Percentiles rank a stretch among this genome's conserved stretches.
These are phyloP conservation scores for Aspergillus oerlinghausenensis DNA, from an alignment of 2,329 filamentous ascomycete species.

Conservation along the genomic window DNA sequence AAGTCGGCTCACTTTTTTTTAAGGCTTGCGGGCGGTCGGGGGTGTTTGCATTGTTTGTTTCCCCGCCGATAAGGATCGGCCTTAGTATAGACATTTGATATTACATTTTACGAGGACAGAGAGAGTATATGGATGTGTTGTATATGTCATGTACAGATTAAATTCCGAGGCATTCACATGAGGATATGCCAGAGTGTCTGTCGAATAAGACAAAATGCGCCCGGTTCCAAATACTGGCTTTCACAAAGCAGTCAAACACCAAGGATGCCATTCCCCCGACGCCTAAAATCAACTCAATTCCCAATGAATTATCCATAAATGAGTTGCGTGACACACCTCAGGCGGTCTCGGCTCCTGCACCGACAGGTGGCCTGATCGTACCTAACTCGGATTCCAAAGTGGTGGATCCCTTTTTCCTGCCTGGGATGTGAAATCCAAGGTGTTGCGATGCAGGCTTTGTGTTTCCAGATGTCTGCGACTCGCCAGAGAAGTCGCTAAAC, in stretches of 20 bases:
- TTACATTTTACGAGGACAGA: not conserved
- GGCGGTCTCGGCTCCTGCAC: constrained; percentile 14
- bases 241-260: not conserved
- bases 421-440: constrained; percentile 62
- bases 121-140: not conserved
- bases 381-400: constrained; percentile 69
- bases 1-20: constrained; percentile 15
- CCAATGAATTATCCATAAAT: not conserved
- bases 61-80: constrained; percentile 3
- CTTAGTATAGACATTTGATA: not conserved
- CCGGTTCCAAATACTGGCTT: not conserved
- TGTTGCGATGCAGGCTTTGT: constrained; percentile 43
- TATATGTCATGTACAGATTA: not conserved
- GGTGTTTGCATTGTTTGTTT: constrained; percentile 16
- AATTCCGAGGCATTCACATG: not conserved
- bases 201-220: not conserved
- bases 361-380: constrained; percentile 48
- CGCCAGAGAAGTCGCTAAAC: constrained; percentile 59
- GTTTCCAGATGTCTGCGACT: constrained; percentile 33
- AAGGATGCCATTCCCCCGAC: not conserved
- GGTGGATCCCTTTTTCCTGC: constrained; percentile 67
- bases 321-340: constrained; percentile 10
- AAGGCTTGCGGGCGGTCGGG: constrained; percentile 17
- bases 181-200: not conserved
- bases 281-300: constrained; percentile 1